A percentile compares a stretch with the other conserved stretches of the same genome.
Evolutionary conservation across 345 rosid genomes (phyloP).

Genomic region (Salix purpurea): DNA sequence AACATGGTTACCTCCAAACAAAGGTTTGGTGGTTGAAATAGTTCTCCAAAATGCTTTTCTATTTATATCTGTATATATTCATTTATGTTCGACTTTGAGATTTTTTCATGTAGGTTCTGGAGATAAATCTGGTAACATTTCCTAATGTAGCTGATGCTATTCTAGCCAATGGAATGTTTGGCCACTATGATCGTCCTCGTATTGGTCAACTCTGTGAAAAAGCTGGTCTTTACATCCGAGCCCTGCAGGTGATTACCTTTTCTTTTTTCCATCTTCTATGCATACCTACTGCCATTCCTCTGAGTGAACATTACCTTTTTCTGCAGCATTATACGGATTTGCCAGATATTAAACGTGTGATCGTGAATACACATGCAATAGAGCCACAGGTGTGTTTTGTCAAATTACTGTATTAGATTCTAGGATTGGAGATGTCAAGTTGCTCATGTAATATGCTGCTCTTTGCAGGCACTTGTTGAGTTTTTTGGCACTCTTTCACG

Average conservation of each 20-base stretch:
- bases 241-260: conserved; percentile 65
- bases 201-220: conserved; percentile 98
- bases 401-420: background rate
- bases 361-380: conserved; percentile 98
- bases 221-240: conserved; percentile 89
- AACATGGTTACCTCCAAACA: conserved; percentile 84
- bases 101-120: conserved; percentile 62
- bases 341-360: conserved; percentile 97
- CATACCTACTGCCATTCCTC: background rate
- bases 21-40: conserved; percentile 45
- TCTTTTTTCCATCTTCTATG: background rate
- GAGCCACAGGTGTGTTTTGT: conserved; percentile 81
- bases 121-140: conserved; percentile 94
- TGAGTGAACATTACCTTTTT: conserved; percentile 10
- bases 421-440: background rate
- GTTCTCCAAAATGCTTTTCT: background rate
- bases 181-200: conserved; percentile 96
- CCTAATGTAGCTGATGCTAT: conserved; percentile 99
- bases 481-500: conserved; percentile 95
- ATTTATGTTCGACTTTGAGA: background rate
- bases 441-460: background rate
- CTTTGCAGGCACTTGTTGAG: conserved; percentile 85
- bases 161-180: conserved; percentile 95
- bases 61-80: background rate
- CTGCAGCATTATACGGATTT: conserved; percentile 94